Conservation (phyloP, 2,329 filamentous ascomycete species). For the Ophiostoma angusticollis region DNA sequence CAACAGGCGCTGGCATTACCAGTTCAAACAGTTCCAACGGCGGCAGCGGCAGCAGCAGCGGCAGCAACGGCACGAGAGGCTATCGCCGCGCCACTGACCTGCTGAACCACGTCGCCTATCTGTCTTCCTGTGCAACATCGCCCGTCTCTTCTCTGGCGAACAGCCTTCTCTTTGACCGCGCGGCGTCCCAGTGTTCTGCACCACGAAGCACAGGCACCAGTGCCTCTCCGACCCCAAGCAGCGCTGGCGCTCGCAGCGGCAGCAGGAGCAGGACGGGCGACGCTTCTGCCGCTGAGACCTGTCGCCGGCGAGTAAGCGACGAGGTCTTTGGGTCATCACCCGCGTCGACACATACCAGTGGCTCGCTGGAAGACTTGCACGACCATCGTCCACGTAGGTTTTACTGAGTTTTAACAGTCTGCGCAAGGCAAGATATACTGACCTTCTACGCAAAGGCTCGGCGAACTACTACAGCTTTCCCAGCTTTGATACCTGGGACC, state of each 20-base stretch:
- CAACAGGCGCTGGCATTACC: constrained; percentile 8
- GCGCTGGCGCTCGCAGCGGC: not conserved
- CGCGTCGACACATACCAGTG: constrained; percentile 16
- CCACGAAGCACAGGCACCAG: not conserved
- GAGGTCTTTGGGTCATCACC: constrained; percentile 14
- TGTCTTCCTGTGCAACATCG: constrained; percentile 21
- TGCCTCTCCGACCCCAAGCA: no score
- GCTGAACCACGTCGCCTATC: constrained; percentile 39
- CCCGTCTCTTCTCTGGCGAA: constrained; percentile 1
- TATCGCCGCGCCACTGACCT: constrained; percentile 39
- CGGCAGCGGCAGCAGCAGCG: not conserved
- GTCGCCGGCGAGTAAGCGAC: constrained; percentile 4
- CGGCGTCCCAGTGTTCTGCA: constrained; percentile 10
- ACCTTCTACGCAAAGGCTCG: constrained; percentile 20
- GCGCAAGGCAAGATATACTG: no score
- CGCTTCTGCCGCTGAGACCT: not conserved
- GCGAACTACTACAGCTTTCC: constrained; percentile 62
- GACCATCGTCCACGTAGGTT: constrained; percentile 6
- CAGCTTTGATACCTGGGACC: constrained; percentile 56
- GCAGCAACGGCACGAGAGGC: not conserved
- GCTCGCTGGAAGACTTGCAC: constrained; percentile 18
- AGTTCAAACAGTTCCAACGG: not conserved
- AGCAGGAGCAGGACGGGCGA: not conserved
- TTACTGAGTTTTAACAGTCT: not conserved
- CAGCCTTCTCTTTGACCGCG: constrained; percentile 24